Conservation (phyloP, 1,284 basidiomycete genomes). For the Rhizoctonia solani region DNA sequence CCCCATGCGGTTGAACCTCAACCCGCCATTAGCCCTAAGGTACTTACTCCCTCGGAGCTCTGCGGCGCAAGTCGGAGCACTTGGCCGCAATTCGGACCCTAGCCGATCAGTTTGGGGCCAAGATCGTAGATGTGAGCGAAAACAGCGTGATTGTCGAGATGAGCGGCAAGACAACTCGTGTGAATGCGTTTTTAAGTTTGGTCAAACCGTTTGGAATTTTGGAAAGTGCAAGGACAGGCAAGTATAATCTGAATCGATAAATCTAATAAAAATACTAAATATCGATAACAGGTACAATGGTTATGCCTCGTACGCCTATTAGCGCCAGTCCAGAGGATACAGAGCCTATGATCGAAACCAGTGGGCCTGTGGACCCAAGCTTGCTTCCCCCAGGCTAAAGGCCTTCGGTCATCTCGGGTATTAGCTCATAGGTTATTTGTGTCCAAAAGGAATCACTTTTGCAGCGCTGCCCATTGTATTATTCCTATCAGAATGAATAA, state of each 20-base stretch:
- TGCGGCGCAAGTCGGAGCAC: constrained; percentile 89
- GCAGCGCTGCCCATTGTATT: too few species aligned
- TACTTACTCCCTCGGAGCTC: constrained; percentile 78
- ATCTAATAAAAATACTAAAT: too few species aligned
- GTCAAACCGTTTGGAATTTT: constrained; percentile 95
- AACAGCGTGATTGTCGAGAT: constrained; percentile 95
- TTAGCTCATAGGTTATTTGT: too few species aligned
- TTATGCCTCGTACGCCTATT: constrained; percentile 93
- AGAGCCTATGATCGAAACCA: constrained; percentile 50
- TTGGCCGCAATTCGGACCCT: constrained; percentile 87
- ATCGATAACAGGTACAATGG: constrained; percentile 97
- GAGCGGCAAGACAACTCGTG: constrained; percentile 87
- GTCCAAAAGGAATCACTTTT: too few species aligned
- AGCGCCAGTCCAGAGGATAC: constrained; percentile 67
- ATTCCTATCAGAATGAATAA: not conserved
- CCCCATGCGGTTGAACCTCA: constrained; percentile 40
- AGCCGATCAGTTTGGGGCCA: constrained; percentile 87
- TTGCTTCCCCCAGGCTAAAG: constrained; percentile 87
- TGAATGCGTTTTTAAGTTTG: constrained; percentile 91
- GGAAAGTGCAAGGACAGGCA: constrained; percentile 90
- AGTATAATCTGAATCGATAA: constrained; percentile 44
- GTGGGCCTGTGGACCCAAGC: constrained; percentile 70
- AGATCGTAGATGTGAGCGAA: constrained; percentile 93
- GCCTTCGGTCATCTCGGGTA: too few species aligned
- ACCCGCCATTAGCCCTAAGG: constrained; percentile 41